Percentiles rank a stretch among this genome's conserved stretches.
Conservation (phyloP, 2,329 filamentous ascomycete genomes). For the Talaromyces pinophilus region DNA sequence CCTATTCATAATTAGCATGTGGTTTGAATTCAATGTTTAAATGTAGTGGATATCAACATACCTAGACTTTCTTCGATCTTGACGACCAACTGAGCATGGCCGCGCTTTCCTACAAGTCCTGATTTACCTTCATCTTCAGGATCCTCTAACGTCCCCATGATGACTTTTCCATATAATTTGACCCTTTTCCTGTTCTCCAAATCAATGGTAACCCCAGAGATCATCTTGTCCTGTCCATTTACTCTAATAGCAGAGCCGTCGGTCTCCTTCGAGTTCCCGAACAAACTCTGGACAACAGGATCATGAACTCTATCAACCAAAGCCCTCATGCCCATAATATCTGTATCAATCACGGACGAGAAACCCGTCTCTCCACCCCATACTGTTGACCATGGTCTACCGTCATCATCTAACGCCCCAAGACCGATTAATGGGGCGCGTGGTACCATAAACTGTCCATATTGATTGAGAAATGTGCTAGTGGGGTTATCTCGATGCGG, state of each 20-base stretch:
- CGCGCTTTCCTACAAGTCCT: slow-evolving; percentile 25
- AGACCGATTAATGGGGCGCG: slow-evolving; percentile 66
- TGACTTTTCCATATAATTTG: slow-evolving; percentile 70
- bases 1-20: slow-evolving; percentile 42
- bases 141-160: slow-evolving; percentile 60
- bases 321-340: slow-evolving; percentile 64
- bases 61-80: slow-evolving; percentile 69
- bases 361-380: slow-evolving; percentile 76
- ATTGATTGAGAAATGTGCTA: slow-evolving; percentile 1
- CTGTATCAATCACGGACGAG: slow-evolving; percentile 61
- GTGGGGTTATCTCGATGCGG: slow-evolving; percentile 68
- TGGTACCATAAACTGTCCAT: slow-evolving; percentile 14
- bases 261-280: slow-evolving; percentile 46
- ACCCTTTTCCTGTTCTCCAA: slow-evolving; percentile 68
- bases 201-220: slow-evolving; percentile 65
- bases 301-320: slow-evolving; percentile 64
- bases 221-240: slow-evolving; percentile 49
- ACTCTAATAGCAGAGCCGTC: slow-evolving; percentile 49
- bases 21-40: slow-evolving; percentile 19
- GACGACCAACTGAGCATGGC: slow-evolving; percentile 62
- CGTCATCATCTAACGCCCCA: slow-evolving; percentile 66
- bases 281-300: slow-evolving; percentile 67
- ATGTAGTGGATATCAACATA: slow-evolving; percentile 30
- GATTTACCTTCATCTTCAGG: slow-evolving; percentile 29
- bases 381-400: slow-evolving; percentile 72